Base-by-base conservation (phyloP, 768 basidiomycete genomes). In the Clitopilus passeckerianus region DNA sequence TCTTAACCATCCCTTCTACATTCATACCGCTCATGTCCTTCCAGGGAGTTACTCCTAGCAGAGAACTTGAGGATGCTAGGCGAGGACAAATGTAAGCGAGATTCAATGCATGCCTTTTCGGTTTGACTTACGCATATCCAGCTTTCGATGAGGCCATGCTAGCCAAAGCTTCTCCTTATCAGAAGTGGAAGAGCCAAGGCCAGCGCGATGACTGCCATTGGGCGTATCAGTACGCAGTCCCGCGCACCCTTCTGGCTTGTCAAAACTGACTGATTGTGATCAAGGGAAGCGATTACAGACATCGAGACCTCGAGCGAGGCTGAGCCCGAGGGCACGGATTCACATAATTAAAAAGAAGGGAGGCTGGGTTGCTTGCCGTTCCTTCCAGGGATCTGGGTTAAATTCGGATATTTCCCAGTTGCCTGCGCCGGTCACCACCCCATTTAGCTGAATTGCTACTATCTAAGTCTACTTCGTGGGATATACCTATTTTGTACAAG, bases 141-240 rank as follows among this genome's bases (percentile, higher is more conserved):
- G 91, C 70, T 4, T 65, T 93, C 53, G 92, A 93, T 63, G 70
- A 78, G 14, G 84, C 85, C 55, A 75, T 92, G 74, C 68, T 91
- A 1, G 76, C 82, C 0, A 71, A 72, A 0, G 74, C 72, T 0
- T 85, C 81, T 15, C 72, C 72, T 61, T 73, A 76, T 60, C 86
- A 90, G 68, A 78, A 78, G 59, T 91, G 86, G 82, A 90, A 84
- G 68, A 79, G 74, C 20, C 56, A 73, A 1, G 73, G 71, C 34
- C 74, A 80, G 18, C 78, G 82, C 53, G 75, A 79, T 14, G 79
- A 79, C n/a, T 86, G 86, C 65, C 79, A 83, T 22, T 77, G 79
- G 41, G 87, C 88, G 1, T 92, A 78, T 65, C 71, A 76, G 89
- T 88, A 64, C 54, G 86, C 77, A 14, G 27, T 30, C 27, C 12